Evolutionary conservation across 2,329 filamentous ascomycete genomes (phyloP), one percentile per base, ranked within the genome.

Genomic region (Botrytis porri): DNA sequence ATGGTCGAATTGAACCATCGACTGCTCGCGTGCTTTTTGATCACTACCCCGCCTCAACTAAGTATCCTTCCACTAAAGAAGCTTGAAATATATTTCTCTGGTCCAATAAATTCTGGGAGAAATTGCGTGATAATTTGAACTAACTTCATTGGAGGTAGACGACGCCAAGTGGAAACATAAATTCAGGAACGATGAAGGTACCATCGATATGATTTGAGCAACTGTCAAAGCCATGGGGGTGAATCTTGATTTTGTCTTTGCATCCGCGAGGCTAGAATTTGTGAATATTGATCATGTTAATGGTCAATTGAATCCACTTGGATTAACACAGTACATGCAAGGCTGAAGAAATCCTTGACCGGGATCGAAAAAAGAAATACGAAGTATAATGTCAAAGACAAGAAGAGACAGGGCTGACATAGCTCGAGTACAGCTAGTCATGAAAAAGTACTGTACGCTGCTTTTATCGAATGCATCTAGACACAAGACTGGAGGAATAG

Each of bases 281-380:
- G 64, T 66, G 35, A 66, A 66, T 20, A 41, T 51, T n/a, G 22
- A 66, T 66, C 43, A 51, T 54, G 32, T 66, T 18, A 66, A 66
- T 66, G 64, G 64, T 51, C 45, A 39, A 1, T 64, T 54, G 64
- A 54, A 54, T 39, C 14, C 32, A 66, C 43, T 54, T 39, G 35
- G 45, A 67, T 41, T 54, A 22, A 67, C 70, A 59, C n/a, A 29
- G 8, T 18, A 71, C 64, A 48, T 71, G 70, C 70, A 66, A 71
- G 70, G 70, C 70, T 71, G 70, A 71, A 37, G 51, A 35, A 32
- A 29, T 7, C 7, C 8, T 20, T 35, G 25, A 4, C 25, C 1
- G 5, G 32, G 69, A 29, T 57, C 2, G 59, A 10, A 20, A 20
- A n/a, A 16, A 43, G 6, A 25, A 48, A 67, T 57, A 25, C 48